A percentile compares a stretch with the other conserved stretches of the same genome.
phyloP scores from a whole-genome alignment of 306 rosid genomes.

The Glycine tomentella region DNA sequence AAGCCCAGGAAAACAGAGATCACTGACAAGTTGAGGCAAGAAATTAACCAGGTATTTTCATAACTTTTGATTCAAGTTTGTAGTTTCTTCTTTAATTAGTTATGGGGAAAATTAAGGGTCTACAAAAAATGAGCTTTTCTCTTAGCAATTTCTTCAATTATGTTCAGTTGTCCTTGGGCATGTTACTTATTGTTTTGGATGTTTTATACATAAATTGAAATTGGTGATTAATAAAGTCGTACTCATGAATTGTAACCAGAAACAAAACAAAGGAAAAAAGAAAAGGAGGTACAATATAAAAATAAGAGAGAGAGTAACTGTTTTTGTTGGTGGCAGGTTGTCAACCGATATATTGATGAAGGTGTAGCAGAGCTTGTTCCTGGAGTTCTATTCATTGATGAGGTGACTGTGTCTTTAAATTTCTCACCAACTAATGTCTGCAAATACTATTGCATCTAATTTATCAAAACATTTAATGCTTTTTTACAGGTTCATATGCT shows the following conservation, averaged over 20 bases:
- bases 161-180: background rate
- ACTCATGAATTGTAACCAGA: background rate
- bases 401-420: conserved; percentile 52
- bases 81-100: background rate
- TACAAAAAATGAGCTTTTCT: conserved; percentile 1
- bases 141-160: conserved; percentile 16
- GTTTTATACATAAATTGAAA: conserved; percentile 20
- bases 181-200: conserved; percentile 1
- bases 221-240: conserved; percentile 12
- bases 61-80: conserved; percentile 8
- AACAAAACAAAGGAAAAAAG: background rate
- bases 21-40: conserved; percentile 93
- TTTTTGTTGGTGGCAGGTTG: conserved; percentile 70
- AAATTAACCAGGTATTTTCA: conserved; percentile 77
- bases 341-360: conserved; percentile 91
- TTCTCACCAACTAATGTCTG: conserved; percentile 15
- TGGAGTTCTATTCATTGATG: conserved; percentile 91
- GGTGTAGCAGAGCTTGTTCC: conserved; percentile 99
- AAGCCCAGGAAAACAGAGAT: conserved; percentile 96
- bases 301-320: background rate
- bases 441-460: conserved; percentile 19
- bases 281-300: conserved; percentile 5
- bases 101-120: background rate
- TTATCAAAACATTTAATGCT: conserved; percentile 24
- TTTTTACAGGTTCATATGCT: conserved; percentile 87